Base-by-base conservation (phyloP, 192 early-diverging fungal genomes). In the Rhizophagus clarus region DNA sequence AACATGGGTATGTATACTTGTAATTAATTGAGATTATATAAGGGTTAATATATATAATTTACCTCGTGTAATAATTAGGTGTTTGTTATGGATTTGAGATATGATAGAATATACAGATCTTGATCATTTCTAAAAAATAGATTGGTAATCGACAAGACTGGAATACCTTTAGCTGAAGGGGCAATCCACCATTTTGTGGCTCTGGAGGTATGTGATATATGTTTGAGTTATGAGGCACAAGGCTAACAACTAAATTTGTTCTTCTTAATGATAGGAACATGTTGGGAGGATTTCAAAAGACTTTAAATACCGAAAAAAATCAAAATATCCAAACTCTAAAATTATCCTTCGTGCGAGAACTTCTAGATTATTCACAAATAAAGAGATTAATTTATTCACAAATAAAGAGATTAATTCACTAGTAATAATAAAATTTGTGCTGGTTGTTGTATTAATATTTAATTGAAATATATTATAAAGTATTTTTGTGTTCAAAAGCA, bases 1-100 rank as follows among this genome's bases (percentile, higher is more conserved):
- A 80, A 80, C 29, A 73, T 80, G 9, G 79, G 79, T 80, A 80
- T 64, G 47, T 62, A 79, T 71, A 34, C 70, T 80, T 74, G 26
- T 72, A 74, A 80, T n/a, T n/a, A n/a, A n/a, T n/a, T n/a, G n/a
- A n/a, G n/a, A n/a, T n/a, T 37, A 51, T 47, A 74, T 74, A 61
- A n/a, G n/a, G n/a, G 26, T 40, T 74, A 49, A 73, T 64, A 45
- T 73, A n/a, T 31, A 73, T 12, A 79, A n/a, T n/a, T 31, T 66
- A 72, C 72, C 40, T 79, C 72, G 28, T 79, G 24, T 47, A 47
- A 69, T 79, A 61, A 79, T 34, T 11, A 79, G 79, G 69, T 37
- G 0, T 79, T 61, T 42, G 60, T 79, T 47, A 79, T 79, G 79
- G 79, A 79, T 42, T 42, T 79, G 56, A 56, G 72, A 47, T 71